Percentiles rank a stretch among this genome's conserved stretches.
Evolutionary conservation across 2,329 filamentous ascomycete genomes (phyloP).

Genomic region (Talaromyces verruculosus): DNA sequence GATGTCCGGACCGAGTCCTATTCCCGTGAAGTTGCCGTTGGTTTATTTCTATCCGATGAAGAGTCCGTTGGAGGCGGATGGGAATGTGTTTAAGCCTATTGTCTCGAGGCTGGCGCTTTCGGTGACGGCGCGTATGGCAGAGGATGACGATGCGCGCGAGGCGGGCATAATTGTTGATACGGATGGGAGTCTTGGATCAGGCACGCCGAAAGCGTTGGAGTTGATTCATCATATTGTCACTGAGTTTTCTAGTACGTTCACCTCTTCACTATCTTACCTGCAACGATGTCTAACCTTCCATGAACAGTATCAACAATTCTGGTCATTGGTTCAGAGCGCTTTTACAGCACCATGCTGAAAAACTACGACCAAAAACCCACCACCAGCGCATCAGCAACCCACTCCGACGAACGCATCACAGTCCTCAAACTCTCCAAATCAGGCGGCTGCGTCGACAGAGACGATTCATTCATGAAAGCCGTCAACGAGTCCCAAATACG

Average conservation of each 20-base stretch:
- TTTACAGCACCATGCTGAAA: slow-evolving; percentile 72
- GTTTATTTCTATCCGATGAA: slow-evolving; percentile 83
- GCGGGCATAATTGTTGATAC: slow-evolving; percentile 86
- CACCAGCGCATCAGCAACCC: slow-evolving; percentile 45
- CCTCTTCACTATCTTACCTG: slow-evolving; percentile 18
- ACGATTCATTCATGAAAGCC: slow-evolving; percentile 70
- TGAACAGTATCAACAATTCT: slow-evolving; percentile 71
- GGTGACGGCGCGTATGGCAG: slow-evolving; percentile 72
- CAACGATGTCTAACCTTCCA: slow-evolving; percentile 1
- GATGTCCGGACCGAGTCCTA: slow-evolving; percentile 81
- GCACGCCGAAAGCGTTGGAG: slow-evolving; percentile 66
- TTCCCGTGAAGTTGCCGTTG: slow-evolving; percentile 88
- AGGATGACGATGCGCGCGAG: slow-evolving; percentile 68
- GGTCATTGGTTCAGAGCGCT: slow-evolving; percentile 73
- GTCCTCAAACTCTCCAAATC: slow-evolving; percentile 81
- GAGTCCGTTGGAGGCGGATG: slow-evolving; percentile 67
- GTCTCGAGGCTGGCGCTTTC: slow-evolving; percentile 75
- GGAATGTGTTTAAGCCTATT: slow-evolving; percentile 69
- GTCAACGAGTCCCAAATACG: slow-evolving; percentile 74
- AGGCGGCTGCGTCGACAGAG: slow-evolving; percentile 76
- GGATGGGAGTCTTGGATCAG: slow-evolving; percentile 66
- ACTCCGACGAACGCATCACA: slow-evolving; percentile 65
- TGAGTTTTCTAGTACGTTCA: slow-evolving; percentile 59
- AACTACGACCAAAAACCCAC: slow-evolving; percentile 60
- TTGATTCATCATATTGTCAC: slow-evolving; percentile 76